Evolutionary conservation across 768 basidiomycete genomes (phyloP).

Genomic region (Serendipita sp.): DNA sequence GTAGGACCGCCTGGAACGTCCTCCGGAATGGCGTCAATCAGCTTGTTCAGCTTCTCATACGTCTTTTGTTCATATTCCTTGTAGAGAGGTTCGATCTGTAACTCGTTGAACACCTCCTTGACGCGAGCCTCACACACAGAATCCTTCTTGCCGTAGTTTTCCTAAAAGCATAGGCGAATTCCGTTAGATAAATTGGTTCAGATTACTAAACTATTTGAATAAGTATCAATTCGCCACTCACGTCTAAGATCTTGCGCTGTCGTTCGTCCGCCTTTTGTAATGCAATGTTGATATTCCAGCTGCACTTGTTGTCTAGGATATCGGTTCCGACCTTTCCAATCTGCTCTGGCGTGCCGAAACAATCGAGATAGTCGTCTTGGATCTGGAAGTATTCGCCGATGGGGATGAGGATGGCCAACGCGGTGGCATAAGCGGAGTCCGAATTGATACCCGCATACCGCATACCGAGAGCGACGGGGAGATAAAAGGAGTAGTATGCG

Average conservation of each 20-base stretch:
- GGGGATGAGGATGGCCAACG: slow-evolving; percentile 70
- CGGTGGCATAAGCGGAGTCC: slow-evolving; percentile 50
- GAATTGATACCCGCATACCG: slow-evolving; percentile 27
- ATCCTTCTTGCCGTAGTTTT: slow-evolving; percentile 49
- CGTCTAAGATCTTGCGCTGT: slow-evolving; percentile 30
- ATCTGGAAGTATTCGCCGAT: slow-evolving; percentile 98
- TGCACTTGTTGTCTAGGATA: slow-evolving; percentile 97
- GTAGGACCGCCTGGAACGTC: not conserved
- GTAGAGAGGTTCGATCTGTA: slow-evolving; percentile 54
- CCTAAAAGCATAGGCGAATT: slow-evolving; percentile 43
- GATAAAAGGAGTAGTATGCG: slow-evolving; percentile 95
- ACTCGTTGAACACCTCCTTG: slow-evolving; percentile 56
- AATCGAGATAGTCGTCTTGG: slow-evolving; percentile 96
- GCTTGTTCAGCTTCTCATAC: slow-evolving; percentile 44
- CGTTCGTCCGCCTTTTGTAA: slow-evolving; percentile 30
- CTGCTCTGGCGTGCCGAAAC: slow-evolving; percentile 72
- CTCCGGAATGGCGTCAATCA: slow-evolving; percentile 67
- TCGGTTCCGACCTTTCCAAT: slow-evolving; percentile 97
- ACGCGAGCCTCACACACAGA: slow-evolving; percentile 40
- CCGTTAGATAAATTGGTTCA: not conserved
- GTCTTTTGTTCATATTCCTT: slow-evolving; percentile 61
- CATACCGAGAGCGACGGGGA: slow-evolving; percentile 92
- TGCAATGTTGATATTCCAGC: slow-evolving; percentile 88
- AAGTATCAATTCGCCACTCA: slow-evolving; percentile 14
- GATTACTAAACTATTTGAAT: not conserved